A percentile compares a stretch with the other conserved stretches of the same genome.
Evolutionary conservation across 805 yeast genomes (phyloP).

Genomic region (Candida ficus): DNA sequence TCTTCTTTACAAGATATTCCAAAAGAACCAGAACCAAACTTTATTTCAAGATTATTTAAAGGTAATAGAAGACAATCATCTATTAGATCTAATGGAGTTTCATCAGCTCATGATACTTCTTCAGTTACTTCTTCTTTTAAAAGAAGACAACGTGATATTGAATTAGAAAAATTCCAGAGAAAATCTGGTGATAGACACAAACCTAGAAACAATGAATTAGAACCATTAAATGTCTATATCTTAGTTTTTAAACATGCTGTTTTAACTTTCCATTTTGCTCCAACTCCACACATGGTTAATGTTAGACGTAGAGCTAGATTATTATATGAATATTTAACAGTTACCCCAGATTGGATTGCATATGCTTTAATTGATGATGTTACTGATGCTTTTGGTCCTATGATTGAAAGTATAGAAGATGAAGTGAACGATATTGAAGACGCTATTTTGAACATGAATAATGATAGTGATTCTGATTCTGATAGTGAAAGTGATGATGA

Average conservation of each 20-base stretch:
- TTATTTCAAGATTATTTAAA: constrained; percentile 12
- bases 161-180: constrained; percentile 33
- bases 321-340: constrained; percentile 80
- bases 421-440: constrained; percentile 96
- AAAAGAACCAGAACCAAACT: constrained; percentile 4
- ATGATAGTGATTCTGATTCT: constrained; percentile 27
- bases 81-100: constrained; percentile 2
- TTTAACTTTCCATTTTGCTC: constrained; percentile 83
- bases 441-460: constrained; percentile 81
- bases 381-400: constrained; percentile 95
- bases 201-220: constrained; percentile 52
- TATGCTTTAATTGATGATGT: constrained; percentile 95
- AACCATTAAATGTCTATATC: constrained; percentile 80
- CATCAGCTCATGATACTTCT: constrained; percentile 3
- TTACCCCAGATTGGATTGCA: constrained; percentile 94
- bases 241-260: constrained; percentile 61
- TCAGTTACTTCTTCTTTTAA: constrained; percentile 23
- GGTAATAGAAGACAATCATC: constrained; percentile 15
- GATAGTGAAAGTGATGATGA: constrained; percentile 33
- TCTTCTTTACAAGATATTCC: constrained; percentile 1
- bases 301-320: constrained; percentile 91
- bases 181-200: constrained; percentile 41
- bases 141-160: constrained; percentile 27
- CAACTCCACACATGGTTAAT: constrained; percentile 92
- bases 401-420: constrained; percentile 89